Conservation (phyloP, 2,329 filamentous ascomycete species). For the Phaeomoniella chlamydospora region DNA sequence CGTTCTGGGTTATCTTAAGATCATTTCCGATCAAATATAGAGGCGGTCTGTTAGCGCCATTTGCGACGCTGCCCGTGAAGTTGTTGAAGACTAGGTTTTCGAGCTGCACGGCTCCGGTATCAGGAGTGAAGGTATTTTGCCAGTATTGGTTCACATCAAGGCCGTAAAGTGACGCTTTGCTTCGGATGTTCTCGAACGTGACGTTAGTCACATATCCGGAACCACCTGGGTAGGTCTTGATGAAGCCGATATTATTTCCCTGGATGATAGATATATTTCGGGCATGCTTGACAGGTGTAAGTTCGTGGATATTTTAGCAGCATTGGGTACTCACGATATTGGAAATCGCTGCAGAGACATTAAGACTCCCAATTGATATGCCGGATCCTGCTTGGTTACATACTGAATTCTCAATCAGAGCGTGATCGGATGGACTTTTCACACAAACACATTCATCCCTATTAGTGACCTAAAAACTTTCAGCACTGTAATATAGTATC, state of each 20-base stretch:
- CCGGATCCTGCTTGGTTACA: conserved; percentile 22
- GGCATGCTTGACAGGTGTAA: conserved; percentile 11
- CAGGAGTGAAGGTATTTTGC: conserved; percentile 12
- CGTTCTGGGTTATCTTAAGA: conserved; percentile 15
- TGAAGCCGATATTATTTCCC: conserved; percentile 22
- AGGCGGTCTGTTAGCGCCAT: conserved; percentile 15
- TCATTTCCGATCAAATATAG: conserved; percentile 19
- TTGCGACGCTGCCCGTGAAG: conserved; percentile 16
- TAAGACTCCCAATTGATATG: conserved; percentile 21
- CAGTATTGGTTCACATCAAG: conserved; percentile 14
- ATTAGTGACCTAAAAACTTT: conserved; percentile 15
- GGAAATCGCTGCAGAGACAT: conserved; percentile 16
- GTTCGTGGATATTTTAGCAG: background rate
- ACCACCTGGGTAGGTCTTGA: conserved; percentile 24
- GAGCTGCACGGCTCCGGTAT: conserved; percentile 11
- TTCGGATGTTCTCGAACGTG: conserved; percentile 17
- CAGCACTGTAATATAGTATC: background rate
- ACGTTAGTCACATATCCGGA: conserved; percentile 21
- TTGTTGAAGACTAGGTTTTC: conserved; percentile 14
- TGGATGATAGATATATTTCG: conserved; percentile 23
- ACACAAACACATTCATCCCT: conserved; percentile 22
- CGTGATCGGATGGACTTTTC: conserved; percentile 20
- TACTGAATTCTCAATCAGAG: conserved; percentile 20
- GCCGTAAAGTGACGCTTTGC: conserved; percentile 12
- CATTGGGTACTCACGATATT: conserved; percentile 12